phyloP scores from a whole-genome alignment of 257 asterid genomes.

The Anisodus tanguticus region DNA sequence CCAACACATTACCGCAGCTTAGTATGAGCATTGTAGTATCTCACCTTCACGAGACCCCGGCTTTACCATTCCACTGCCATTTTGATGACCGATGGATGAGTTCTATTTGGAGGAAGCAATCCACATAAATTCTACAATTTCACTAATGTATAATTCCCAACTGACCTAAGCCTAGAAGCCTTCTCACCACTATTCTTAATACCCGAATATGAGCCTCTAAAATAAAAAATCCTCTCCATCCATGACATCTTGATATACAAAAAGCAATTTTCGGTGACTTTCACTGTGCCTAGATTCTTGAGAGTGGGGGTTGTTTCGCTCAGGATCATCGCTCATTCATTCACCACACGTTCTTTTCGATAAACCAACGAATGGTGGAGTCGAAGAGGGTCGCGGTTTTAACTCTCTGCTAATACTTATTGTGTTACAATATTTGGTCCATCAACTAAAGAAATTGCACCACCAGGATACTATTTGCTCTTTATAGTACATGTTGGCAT shows the following conservation, averaged over 20 bases:
- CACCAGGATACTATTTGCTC: slow-evolving; percentile 68
- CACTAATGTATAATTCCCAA: slow-evolving; percentile 54
- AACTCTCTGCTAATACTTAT: slow-evolving; percentile 22
- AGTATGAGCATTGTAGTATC: no score
- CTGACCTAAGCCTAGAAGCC: slow-evolving; percentile 71
- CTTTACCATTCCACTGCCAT: slow-evolving; percentile 71
- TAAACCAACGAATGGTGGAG: slow-evolving; percentile 77
- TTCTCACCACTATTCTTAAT: slow-evolving; percentile 65
- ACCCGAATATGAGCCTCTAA: slow-evolving; percentile 34
- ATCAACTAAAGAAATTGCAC: slow-evolving; percentile 59
- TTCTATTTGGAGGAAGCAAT: slow-evolving; percentile 71
- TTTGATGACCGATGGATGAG: slow-evolving; percentile 57
- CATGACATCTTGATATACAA: slow-evolving; percentile 41
- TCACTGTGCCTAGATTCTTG: slow-evolving; percentile 36
- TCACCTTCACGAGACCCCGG: slow-evolving; percentile 59
- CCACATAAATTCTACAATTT: slow-evolving; percentile 65
- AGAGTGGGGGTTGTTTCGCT: slow-evolving; percentile 38
- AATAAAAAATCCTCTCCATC: slow-evolving; percentile 42
- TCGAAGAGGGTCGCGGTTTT: slow-evolving; percentile 39
- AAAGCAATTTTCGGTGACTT: slow-evolving; percentile 38
- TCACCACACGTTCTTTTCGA: slow-evolving; percentile 66
- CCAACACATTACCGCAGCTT: no score
- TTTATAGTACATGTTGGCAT: slow-evolving; percentile 58
- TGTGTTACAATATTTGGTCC: slow-evolving; percentile 47
- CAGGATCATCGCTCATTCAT: slow-evolving; percentile 60